Percentiles rank a stretch among this genome's conserved stretches.
Evolutionary conservation across 805 yeast species (phyloP).

Genomic region (Pichia paraexigua): DNA sequence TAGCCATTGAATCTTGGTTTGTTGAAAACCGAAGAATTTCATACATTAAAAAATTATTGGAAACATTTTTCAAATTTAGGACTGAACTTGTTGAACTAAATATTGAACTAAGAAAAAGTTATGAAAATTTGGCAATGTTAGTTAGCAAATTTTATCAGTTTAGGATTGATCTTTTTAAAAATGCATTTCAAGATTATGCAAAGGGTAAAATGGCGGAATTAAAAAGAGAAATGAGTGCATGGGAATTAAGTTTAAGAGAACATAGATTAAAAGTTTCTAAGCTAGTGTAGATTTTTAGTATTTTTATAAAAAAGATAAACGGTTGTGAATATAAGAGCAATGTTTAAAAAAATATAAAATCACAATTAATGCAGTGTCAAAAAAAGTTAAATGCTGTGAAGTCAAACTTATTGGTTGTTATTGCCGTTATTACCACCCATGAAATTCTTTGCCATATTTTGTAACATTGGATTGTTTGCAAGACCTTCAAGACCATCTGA

Average conservation of each 20-base stretch:
- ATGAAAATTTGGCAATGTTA: slow-evolving; percentile 58
- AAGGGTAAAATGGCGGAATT: slow-evolving; percentile 19
- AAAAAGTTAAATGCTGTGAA: not conserved
- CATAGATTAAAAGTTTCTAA: not conserved
- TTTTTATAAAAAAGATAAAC: not conserved
- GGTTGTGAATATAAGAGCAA: not conserved
- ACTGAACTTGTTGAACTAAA: slow-evolving; percentile 36
- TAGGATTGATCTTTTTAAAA: slow-evolving; percentile 34
- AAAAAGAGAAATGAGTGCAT: slow-evolving; percentile 17
- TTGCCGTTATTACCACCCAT: slow-evolving; percentile 41
- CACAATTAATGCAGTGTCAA: not conserved
- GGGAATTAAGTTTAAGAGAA: slow-evolving; percentile 11
- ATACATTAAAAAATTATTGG: slow-evolving; percentile 36
- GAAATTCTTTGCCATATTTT: slow-evolving; percentile 62
- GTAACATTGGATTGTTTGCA: slow-evolving; percentile 76
- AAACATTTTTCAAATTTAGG: slow-evolving; percentile 34
- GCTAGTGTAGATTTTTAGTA: not conserved
- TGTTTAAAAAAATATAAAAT: not conserved
- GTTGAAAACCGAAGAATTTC: slow-evolving; percentile 46
- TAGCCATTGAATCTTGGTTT: slow-evolving; percentile 18
- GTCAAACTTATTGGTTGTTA: not conserved
- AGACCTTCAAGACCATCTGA: slow-evolving; percentile 53
- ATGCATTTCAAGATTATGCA: slow-evolving; percentile 31
- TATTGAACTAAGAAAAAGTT: slow-evolving; percentile 40
- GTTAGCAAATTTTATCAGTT: slow-evolving; percentile 50